phyloP scores from a whole-genome alignment of 306 rosid species.

The Urtica urens region DNA sequence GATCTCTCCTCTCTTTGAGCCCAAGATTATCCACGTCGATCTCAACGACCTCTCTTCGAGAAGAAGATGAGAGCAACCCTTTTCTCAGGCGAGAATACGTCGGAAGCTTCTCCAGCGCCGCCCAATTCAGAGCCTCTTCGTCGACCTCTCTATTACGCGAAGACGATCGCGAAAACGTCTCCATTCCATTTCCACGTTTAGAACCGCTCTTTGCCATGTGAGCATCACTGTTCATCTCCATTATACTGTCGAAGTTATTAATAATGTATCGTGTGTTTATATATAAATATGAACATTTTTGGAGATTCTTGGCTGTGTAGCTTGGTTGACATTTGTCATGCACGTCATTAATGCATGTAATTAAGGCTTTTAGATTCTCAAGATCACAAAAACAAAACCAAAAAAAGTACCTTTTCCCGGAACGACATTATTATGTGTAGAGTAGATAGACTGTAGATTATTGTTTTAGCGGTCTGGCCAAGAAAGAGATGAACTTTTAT shows the following conservation, averaged over 20 bases:
- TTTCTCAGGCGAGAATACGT: conserved; percentile 56
- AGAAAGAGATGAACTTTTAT: too few species aligned
- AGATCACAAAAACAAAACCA: neutral
- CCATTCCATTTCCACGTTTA: conserved; percentile 16
- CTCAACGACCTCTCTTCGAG: conserved; percentile 33
- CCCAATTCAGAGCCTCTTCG: conserved; percentile 68
- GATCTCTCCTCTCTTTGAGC: conserved; percentile 18
- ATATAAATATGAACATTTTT: neutral
- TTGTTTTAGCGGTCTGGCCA: too few species aligned
- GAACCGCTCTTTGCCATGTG: conserved; percentile 25
- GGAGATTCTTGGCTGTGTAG: neutral
- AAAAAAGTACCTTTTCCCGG: too few species aligned
- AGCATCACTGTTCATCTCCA: conserved; percentile 31
- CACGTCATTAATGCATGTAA: neutral
- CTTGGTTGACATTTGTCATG: neutral
- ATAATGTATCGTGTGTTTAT: neutral
- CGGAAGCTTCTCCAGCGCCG: conserved; percentile 60
- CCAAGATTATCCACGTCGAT: conserved; percentile 40
- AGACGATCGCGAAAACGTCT: conserved; percentile 36
- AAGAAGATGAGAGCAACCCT: conserved; percentile 38
- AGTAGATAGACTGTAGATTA: too few species aligned
- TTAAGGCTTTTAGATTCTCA: conserved; percentile 1
- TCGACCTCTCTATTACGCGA: conserved; percentile 27
- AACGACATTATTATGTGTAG: too few species aligned
- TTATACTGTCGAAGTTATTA: neutral